Evolutionary conservation across 805 yeast species (phyloP).

Genomic region (Zygotorulaspora florentina): DNA sequence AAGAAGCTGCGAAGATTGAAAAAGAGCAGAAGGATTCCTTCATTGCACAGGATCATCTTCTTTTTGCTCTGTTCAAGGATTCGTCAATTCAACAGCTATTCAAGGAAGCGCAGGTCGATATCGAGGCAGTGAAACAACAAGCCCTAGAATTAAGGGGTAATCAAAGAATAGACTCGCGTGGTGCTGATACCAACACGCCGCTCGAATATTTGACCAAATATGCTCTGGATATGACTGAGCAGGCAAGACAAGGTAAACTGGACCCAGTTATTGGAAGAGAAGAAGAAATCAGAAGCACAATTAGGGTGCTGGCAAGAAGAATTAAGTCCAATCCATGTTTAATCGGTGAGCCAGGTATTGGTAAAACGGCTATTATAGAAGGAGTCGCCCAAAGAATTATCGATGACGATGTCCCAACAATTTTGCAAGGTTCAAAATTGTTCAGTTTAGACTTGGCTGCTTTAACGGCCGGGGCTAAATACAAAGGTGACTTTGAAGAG

Average conservation of each 20-base stretch:
- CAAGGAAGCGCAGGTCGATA: constrained; percentile 64
- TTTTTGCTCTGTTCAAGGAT: constrained; percentile 82
- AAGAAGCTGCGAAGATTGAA: constrained; percentile 71
- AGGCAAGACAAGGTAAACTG: constrained; percentile 88
- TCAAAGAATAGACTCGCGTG: constrained; percentile 87
- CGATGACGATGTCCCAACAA: constrained; percentile 91
- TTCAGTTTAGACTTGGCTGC: constrained; percentile 94
- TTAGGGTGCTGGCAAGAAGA: constrained; percentile 93
- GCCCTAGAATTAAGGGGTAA: constrained; percentile 79
- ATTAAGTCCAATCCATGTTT: constrained; percentile 94
- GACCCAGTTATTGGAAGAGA: constrained; percentile 99
- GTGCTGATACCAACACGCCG: constrained; percentile 84
- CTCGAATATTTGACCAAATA: constrained; percentile 84
- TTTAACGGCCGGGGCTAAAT: constrained; percentile 96
- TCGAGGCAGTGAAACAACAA: constrained; percentile 71
- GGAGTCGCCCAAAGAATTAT: constrained; percentile 97
- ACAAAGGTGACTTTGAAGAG: constrained; percentile 98
- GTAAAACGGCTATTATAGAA: constrained; percentile 96
- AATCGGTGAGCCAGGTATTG: constrained; percentile 99
- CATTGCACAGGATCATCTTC: constrained; percentile 90
- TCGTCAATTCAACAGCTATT: constrained; percentile 62
- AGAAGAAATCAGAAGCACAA: constrained; percentile 94
- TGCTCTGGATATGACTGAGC: constrained; percentile 89
- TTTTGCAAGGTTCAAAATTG: constrained; percentile 72
- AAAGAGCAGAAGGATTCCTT: constrained; percentile 85